Evolutionary conservation across 164 flowering plant species (phyloP), one percentile per base, ranked within the genome.

Genomic region (Litsea cubeba): DNA sequence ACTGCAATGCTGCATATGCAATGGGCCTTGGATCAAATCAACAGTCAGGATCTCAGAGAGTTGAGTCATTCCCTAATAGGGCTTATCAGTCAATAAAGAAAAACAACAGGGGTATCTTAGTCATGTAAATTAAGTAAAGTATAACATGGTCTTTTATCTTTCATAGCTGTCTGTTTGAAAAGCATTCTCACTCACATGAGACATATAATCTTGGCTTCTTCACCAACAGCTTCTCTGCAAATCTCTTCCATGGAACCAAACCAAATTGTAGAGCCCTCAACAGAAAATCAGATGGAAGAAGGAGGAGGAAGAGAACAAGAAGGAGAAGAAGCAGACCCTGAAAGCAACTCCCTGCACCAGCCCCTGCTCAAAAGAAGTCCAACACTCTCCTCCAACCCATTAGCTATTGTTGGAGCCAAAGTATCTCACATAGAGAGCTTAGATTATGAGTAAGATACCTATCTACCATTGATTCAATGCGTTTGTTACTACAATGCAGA

Each of bases 351-450:
- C 18, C 73, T 90, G 51, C 81, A 73, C 3, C 87, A 86, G 64
- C 93, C 94, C 65, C 87, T 94, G 14, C 87, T 92, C 32, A 89
- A 87, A 82, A 84, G 93, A 76, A 83, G 76, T 76, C 76, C 87
- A 71, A 92, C 93, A 26, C 86, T 89, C 5, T 86, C 97, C 1
- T 84, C 92, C 15, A 86, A 35, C 74, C 97, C 87, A 20, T 76
- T 94, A 14, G 97, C 98, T 68, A 78, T 94, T 54, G 87, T 94
- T 74, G 98, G 98, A 68, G 84, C 96, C 72, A 91, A 94, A 79
- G 94, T 92, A 25, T 91, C 97, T 51, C 83, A 84, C 62, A 89
- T 94, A 18, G 98, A 94, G 80, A 94, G 97, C 87, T 83, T 94
- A 80, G 97, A 94, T 71, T 92, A 94, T 75, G 98, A 92, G 98